Evolutionary conservation across 2,329 filamentous ascomycete genomes (phyloP), one percentile per base, ranked within the genome.

Genomic region (Cladosporium velox): DNA sequence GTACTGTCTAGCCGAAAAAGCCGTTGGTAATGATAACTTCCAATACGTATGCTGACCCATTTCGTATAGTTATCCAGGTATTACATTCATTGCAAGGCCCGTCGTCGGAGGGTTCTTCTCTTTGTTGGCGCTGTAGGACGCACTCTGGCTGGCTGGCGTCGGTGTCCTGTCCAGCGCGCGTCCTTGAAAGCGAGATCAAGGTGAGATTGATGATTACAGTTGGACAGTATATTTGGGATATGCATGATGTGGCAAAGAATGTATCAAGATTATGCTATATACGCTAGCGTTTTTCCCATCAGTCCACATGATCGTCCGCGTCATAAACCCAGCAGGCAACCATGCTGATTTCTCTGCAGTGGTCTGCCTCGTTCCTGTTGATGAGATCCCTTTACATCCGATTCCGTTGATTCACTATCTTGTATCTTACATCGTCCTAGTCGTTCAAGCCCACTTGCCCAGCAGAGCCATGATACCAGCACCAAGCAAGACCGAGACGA

Each of bases 401-500:
- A 18, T 55, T n/a, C 32, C 32, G 52, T 30, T 30, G 28, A 4
- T 21, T 5, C 15, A 7, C 18, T 7, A 18, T 55, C 70, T 35
- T 71, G 71, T 30, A 70, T 59, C 64, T 60, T 54, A 60, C 54
- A 58, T 47, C 10, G 30, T 10, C 8, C 12, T 41, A 24, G 35
- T 35, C 0, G 26, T 59, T 83, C 79, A 95, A 66, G 91, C 92
- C 92, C 92, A 96, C 76, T 94, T 91, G 61, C 88, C 88, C 58
- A 90, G 86, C 67, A 95, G 72, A 8, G 92, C 90, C 92, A 96
- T 96, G 65, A 96, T 76, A 80, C 77, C 73, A 51, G 90, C 91
- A 60, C 94, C 92, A 35, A 96, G 81, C 90, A 97, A 93, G 68
- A 90, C 87, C 3, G 86, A 86, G 77, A 91, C 92, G 79, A 97